Evolutionary conservation across 2,329 filamentous ascomycete genomes (phyloP).

Genomic region (Xylariales sp.): DNA sequence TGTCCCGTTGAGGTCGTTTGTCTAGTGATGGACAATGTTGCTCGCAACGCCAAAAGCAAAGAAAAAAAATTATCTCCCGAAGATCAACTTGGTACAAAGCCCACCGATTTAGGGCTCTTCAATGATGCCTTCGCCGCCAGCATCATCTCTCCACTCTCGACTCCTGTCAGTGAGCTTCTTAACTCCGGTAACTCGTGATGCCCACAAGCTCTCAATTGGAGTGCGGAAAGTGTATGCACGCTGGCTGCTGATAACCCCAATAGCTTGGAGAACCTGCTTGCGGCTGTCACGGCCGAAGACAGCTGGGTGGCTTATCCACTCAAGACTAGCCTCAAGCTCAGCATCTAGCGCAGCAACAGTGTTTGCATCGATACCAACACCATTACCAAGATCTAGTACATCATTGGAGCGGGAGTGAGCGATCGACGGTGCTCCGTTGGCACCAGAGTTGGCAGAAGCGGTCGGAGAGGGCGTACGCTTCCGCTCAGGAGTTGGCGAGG

Average conservation of each 20-base stretch:
- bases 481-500: conserved; percentile 44
- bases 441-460: conserved; percentile 38
- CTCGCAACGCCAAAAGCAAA: conserved; percentile 10
- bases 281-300: conserved; percentile 91
- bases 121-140: conserved; percentile 67
- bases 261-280: conserved; percentile 93
- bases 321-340: conserved; percentile 83
- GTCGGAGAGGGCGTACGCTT: conserved; percentile 54
- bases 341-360: conserved; percentile 85
- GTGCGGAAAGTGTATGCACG: conserved; percentile 91
- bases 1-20: conserved; percentile 15
- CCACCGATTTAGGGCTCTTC: conserved; percentile 47
- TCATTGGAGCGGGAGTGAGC: conserved; percentile 52
- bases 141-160: conserved; percentile 86
- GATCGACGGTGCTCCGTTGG: conserved; percentile 33
- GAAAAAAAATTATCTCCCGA: not conserved
- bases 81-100: conserved; percentile 1
- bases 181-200: conserved; percentile 74
- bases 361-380: conserved; percentile 72
- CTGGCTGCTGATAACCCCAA: conserved; percentile 94
- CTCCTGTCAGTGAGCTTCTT: conserved; percentile 78
- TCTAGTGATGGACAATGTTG: no score
- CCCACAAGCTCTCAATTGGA: conserved; percentile 85
- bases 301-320: conserved; percentile 97
- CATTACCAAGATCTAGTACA: conserved; percentile 48